Percentiles rank a stretch among this genome's conserved stretches.
These are phyloP conservation scores for Backusella liffmaniae DNA, from an alignment of 192 early-diverging fungal species.

Conservation along the genomic window DNA sequence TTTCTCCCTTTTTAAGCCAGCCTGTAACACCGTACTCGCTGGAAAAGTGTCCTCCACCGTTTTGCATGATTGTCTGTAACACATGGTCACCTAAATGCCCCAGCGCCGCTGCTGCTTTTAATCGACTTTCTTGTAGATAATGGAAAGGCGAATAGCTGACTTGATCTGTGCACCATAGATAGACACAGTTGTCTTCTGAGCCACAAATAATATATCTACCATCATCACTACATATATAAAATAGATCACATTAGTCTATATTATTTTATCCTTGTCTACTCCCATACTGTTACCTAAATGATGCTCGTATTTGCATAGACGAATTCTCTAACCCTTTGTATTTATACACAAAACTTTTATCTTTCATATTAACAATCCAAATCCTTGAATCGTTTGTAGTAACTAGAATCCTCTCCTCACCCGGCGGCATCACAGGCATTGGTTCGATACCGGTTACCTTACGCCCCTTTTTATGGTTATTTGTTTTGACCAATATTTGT, in stretches of 20 bases:
- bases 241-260: background rate
- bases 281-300: conserved; percentile 48
- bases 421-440: conserved; percentile 52
- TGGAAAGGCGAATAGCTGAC: conserved; percentile 20
- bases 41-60: background rate
- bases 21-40: background rate
- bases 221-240: conserved; percentile 50
- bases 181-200: conserved; percentile 76
- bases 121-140: conserved; percentile 22
- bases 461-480: conserved; percentile 61
- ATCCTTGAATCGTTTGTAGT: conserved; percentile 84
- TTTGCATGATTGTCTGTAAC: conserved; percentile 10
- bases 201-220: conserved; percentile 80
- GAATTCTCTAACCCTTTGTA: conserved; percentile 79
- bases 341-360: conserved; percentile 75
- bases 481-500: conserved; percentile 69
- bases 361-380: conserved; percentile 73
- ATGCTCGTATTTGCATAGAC: conserved; percentile 71
- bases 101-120: conserved; percentile 22
- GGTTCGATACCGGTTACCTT: conserved; percentile 85
- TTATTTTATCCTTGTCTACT: background rate
- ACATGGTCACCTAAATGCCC: conserved; percentile 22
- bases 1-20: conserved; percentile 28
- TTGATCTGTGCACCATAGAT: conserved; percentile 67
- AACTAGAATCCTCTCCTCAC: conserved; percentile 66